Percentiles rank a stretch among this genome's conserved stretches.
These are phyloP conservation scores for Bacidia rubella DNA, from an alignment of 495 filamentous ascomycete species.

Conservation along the genomic window DNA sequence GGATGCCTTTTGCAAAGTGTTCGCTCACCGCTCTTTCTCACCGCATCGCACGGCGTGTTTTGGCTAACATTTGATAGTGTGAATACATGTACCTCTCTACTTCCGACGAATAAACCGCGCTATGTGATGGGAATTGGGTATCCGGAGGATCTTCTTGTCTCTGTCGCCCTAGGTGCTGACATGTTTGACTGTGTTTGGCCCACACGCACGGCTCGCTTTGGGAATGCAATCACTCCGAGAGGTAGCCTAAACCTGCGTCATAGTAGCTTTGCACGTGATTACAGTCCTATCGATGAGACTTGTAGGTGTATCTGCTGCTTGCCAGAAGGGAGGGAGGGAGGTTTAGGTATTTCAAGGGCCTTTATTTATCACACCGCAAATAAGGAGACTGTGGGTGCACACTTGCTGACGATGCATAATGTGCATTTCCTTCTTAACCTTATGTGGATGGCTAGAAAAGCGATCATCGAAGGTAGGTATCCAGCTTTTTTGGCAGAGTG, in stretches of 20 bases:
- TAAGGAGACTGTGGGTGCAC: slow-evolving; percentile 92
- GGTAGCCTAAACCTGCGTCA: slow-evolving; percentile 77
- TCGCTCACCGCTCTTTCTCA: slow-evolving; percentile 14
- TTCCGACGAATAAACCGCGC: slow-evolving; percentile 82
- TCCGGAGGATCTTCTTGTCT: slow-evolving; percentile 87
- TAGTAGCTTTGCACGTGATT: slow-evolving; percentile 62
- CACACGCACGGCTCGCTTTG: slow-evolving; percentile 87
- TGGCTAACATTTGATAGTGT: slow-evolving; percentile 39
- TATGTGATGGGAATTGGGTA: slow-evolving; percentile 99
- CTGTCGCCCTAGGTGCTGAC: slow-evolving; percentile 83
- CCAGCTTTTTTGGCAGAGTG: slow-evolving; percentile 56
- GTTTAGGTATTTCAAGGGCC: slow-evolving; percentile 73
- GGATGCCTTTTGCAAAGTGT: slow-evolving; percentile 47
- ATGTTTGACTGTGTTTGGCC: slow-evolving; percentile 99
- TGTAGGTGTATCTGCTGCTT: slow-evolving; percentile 73
- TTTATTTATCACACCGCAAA: slow-evolving; percentile 83
- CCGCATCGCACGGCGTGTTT: neutral
- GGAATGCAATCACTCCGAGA: slow-evolving; percentile 72
- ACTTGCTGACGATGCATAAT: slow-evolving; percentile 91
- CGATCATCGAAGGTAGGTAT: slow-evolving; percentile 72
- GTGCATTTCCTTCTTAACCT: slow-evolving; percentile 76
- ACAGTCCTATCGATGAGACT: slow-evolving; percentile 64
- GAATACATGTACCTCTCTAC: slow-evolving; percentile 64
- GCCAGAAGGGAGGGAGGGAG: slow-evolving; percentile 45
- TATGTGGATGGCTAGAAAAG: slow-evolving; percentile 59